These are phyloP conservation scores for Podospora conica DNA, from an alignment of 495 filamentous ascomycete species.

Conservation along the genomic window DNA sequence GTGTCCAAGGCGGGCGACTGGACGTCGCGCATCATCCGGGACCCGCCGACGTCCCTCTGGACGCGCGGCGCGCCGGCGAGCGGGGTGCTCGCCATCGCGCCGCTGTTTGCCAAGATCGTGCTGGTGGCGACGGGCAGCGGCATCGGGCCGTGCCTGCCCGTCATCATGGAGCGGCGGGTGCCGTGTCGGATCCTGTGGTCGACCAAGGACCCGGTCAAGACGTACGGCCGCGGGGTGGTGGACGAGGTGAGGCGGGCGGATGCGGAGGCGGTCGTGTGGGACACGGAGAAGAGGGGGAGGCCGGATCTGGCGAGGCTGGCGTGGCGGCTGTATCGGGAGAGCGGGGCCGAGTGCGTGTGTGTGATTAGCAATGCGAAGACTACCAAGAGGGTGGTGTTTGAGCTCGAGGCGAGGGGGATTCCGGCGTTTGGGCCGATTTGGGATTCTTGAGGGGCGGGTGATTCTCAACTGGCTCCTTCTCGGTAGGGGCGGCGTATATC, in stretches of 20 bases:
- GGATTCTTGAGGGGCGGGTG: conserved; percentile 42
- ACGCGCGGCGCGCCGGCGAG: conserved; percentile 44
- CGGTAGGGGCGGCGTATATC: no score
- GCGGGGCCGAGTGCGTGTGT: conserved; percentile 58
- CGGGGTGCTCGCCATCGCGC: conserved; percentile 58
- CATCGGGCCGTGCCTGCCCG: conserved; percentile 53
- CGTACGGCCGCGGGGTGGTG: conserved; percentile 35
- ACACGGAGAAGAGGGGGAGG: conserved; percentile 27
- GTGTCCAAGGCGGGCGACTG: conserved; percentile 68
- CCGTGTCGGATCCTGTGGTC: conserved; percentile 35
- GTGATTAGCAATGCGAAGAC: conserved; percentile 61
- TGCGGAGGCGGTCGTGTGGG: conserved; percentile 19
- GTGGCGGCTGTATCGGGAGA: conserved; percentile 48
- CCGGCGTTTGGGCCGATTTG: conserved; percentile 68
- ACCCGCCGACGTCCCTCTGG: conserved; percentile 49
- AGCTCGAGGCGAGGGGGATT: conserved; percentile 56
- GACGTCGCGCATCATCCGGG: conserved; percentile 51
- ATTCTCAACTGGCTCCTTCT: no score
- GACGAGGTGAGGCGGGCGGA: conserved; percentile 29
- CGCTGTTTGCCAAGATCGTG: conserved; percentile 56
- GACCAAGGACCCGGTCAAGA: conserved; percentile 32
- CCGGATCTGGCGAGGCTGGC: conserved; percentile 43
- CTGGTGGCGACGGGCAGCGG: conserved; percentile 67
- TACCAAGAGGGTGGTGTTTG: conserved; percentile 58
- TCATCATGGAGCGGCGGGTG: conserved; percentile 26